Base-by-base conservation (phyloP, 352 stramenopile species). In the Globisporangium alternatum region DNA sequence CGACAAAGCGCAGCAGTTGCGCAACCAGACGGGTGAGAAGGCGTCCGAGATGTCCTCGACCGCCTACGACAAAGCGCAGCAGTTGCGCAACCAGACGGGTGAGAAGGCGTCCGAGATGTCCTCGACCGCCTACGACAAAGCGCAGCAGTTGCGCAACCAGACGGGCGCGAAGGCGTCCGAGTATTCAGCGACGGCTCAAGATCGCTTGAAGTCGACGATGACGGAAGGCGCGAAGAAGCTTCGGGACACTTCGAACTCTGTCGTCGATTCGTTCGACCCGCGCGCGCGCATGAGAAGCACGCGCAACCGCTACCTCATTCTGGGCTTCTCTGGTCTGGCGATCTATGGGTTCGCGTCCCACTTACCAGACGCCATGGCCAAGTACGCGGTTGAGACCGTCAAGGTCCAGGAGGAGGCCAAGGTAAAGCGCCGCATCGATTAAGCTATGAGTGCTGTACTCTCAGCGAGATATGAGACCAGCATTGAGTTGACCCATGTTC, bases 321-420 rank as follows among this genome's bases (percentile, higher is more conserved):
- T 92, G 21, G 86, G 84, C 15, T 84, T 88, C 55, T 71, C 83
- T 12, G 86, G 72, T 2, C 22, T 95, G 12, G 86, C 87, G 55
- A 33, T 95, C 31, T 95, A 93, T 49, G 86, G 86, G 1, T 90
- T 95, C 62, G 86, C 82, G 13, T 81, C 82, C 19, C 60, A 75
- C 13, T 56, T 81, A 60, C 86, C 86, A 37, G 65, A 80, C 48
- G 86, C 86, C 21, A 74, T 93, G 77, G 70, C 77, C 22, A 86
- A 84, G 22, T 95, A 95, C 56, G 71, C 75, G 25, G 64, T 91
- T 55, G 82, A 91, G 66, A 79, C 66, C 64, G 73, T 77, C 17
- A 83, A 80, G 45, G 73, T 88, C 41, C 68, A 90, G 37, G 80
- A 82, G 49, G 68, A 76, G 22, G 69, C 58, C 22, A 81, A 80